Base-by-base conservation (phyloP, 257 asterid genomes). In the Jacaranda copaia region DNA sequence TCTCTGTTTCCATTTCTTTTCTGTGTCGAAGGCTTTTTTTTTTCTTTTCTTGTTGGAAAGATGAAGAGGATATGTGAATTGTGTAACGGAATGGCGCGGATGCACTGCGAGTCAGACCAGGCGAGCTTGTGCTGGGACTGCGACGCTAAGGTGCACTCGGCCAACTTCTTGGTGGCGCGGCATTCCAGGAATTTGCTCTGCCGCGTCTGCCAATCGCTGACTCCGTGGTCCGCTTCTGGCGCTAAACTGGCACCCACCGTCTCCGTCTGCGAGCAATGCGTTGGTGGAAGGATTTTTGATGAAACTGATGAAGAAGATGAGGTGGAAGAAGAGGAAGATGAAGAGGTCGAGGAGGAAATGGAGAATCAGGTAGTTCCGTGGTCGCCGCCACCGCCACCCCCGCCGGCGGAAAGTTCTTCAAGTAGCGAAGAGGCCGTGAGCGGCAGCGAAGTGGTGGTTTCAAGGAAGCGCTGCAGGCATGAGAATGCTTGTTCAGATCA, bases 101-200 rank as follows among this genome's bases (percentile, higher is more conserved):
- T 85, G 75, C 81, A 84, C 87, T 93, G 98, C 71, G 95, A 85
- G 5, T 88, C 98, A 5, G 98, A 93, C 77, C 87, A 80, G 79
- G 97, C 97, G 16, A 79, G 80, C 59, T 80, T 93, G 35, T 93
- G 98, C 73, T 88, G 95, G 95, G 81, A 76, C 77, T 93, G 98
- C 87, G 98, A 93, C 81, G 87, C 85, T 14, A 80, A 68, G 72
- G 98, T 93, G 43, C 98, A 93, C 87, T 80, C 92, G 4, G 98
- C 96, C 5, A 93, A 91, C 71, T 91, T 91, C 68, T 85, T 93
- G 9, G 97, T 92, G 5, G 92, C 95, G 52, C 86, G 93, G 67
- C 98, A 93, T 77, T 84, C 88, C 4, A 86, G 98, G 74, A 81
- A 77, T 60, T 87, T 93, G 18, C 93, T 93, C 40, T 93, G 97